phyloP scores from a whole-genome alignment of 345 rosid species.

The Cardiospermum halicacabum region DNA sequence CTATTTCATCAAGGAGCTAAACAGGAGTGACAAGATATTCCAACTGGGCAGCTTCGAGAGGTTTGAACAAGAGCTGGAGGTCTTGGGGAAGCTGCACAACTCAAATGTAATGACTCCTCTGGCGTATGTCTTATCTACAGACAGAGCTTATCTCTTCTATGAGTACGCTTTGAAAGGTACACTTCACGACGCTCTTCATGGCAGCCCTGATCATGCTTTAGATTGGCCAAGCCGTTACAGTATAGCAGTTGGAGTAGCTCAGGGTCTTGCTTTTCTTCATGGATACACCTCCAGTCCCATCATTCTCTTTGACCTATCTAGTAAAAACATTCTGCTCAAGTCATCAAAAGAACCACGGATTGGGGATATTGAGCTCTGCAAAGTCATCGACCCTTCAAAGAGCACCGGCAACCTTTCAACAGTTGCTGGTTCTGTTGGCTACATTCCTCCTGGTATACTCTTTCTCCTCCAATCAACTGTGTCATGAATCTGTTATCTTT shows the following conservation, averaged over 20 bases:
- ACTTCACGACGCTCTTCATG: conserved; percentile 59
- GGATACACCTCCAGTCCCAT: conserved; percentile 56
- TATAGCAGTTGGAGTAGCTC: conserved; percentile 79
- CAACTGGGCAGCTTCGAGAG: conserved; percentile 54
- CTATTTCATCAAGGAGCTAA: conserved; percentile 72
- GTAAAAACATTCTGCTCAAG: conserved; percentile 65
- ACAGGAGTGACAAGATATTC: conserved; percentile 74
- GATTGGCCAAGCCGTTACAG: conserved; percentile 91
- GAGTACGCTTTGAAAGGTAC: conserved; percentile 55
- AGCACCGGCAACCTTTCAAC: conserved; percentile 81
- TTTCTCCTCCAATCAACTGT: conserved; percentile 1
- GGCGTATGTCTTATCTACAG: conserved; percentile 62
- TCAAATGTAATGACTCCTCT: conserved; percentile 80
- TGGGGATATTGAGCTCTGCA: conserved; percentile 85
- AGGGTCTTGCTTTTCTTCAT: conserved; percentile 78
- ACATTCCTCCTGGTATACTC: conserved; percentile 71
- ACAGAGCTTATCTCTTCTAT: conserved; percentile 70
- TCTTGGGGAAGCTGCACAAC: conserved; percentile 69
- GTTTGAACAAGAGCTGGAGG: conserved; percentile 62
- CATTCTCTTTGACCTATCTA: conserved; percentile 77
- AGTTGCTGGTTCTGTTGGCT: conserved; percentile 85
- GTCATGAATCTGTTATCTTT: background rate
- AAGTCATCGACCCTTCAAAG: conserved; percentile 75
- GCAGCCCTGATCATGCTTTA: conserved; percentile 34
- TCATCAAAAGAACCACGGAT: conserved; percentile 70